Evolutionary conservation across 2,329 filamentous ascomycete genomes (phyloP).

Genomic region (Aspergillus sp.): DNA sequence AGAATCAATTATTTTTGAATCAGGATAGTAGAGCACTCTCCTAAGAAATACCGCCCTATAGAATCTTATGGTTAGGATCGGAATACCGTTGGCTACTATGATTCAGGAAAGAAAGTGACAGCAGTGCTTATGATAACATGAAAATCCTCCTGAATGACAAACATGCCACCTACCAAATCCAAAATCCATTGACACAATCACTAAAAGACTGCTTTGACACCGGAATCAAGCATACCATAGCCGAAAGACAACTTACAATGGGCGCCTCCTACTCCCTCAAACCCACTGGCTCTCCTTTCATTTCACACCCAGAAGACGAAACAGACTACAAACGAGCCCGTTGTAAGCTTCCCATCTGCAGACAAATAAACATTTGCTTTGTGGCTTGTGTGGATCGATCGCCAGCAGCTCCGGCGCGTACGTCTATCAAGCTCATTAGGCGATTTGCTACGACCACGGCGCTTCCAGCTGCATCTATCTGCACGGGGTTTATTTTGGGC

Average conservation of each 20-base stretch:
- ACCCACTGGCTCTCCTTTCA: neutral
- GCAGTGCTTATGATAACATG: too few species aligned
- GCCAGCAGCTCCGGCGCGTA: slow-evolving; percentile 8
- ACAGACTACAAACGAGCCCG: neutral
- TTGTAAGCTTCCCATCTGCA: neutral
- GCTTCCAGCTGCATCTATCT: slow-evolving; percentile 27
- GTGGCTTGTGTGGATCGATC: neutral
- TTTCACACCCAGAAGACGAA: neutral
- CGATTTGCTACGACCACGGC: slow-evolving; percentile 22
- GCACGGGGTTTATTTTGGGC: slow-evolving; percentile 12
- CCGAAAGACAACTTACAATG: too few species aligned
- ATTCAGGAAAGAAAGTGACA: too few species aligned
- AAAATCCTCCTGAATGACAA: too few species aligned
- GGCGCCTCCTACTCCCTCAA: neutral
- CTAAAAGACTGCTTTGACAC: neutral
- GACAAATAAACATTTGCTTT: neutral
- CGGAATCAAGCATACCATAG: neutral
- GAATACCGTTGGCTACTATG: too few species aligned
- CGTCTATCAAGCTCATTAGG: slow-evolving; percentile 15
- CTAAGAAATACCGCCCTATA: too few species aligned
- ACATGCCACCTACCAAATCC: too few species aligned
- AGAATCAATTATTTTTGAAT: too few species aligned
- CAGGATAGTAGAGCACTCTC: too few species aligned
- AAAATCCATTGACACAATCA: neutral
- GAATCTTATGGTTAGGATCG: too few species aligned